Evolutionary conservation across 2,329 filamentous ascomycete species (phyloP).

Genomic region (Dactylellina sp.): DNA sequence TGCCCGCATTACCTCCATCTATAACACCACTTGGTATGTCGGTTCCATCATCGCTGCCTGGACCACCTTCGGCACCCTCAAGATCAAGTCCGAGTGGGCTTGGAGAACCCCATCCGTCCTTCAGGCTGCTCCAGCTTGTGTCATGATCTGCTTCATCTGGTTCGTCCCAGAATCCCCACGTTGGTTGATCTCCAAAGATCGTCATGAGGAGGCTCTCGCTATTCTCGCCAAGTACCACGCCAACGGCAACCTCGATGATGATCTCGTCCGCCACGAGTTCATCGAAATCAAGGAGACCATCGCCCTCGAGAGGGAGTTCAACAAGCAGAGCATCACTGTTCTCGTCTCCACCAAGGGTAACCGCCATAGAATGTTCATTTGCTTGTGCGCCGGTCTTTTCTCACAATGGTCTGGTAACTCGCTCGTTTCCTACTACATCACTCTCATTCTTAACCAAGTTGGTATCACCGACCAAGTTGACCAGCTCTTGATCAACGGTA

Average conservation of each 20-base stretch:
- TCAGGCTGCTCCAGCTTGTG: constrained; percentile 67
- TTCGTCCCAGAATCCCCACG: constrained; percentile 64
- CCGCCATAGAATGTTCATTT: constrained; percentile 69
- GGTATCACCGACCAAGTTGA: constrained; percentile 57
- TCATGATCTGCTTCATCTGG: constrained; percentile 64
- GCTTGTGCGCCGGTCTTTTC: constrained; percentile 70
- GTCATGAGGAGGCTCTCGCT: constrained; percentile 62
- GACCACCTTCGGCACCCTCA: constrained; percentile 66
- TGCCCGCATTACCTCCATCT: constrained; percentile 67
- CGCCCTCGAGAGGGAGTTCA: constrained; percentile 66
- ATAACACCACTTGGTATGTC: constrained; percentile 66
- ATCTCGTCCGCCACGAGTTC: constrained; percentile 65
- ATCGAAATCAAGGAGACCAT: constrained; percentile 66
- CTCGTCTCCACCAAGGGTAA: constrained; percentile 69
- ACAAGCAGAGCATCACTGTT: constrained; percentile 66
- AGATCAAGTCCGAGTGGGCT: constrained; percentile 65
- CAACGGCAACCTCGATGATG: constrained; percentile 63
- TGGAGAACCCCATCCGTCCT: constrained; percentile 68
- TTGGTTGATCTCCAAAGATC: constrained; percentile 63
- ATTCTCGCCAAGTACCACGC: constrained; percentile 64
- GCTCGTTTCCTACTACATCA: constrained; percentile 65
- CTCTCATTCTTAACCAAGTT: constrained; percentile 61
- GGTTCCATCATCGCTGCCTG: constrained; percentile 67
- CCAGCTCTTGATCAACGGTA: constrained; percentile 66
- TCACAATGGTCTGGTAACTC: constrained; percentile 72